Conservation (phyloP, 2,329 filamentous ascomycete genomes). For the Ilyonectria robusta region DNA sequence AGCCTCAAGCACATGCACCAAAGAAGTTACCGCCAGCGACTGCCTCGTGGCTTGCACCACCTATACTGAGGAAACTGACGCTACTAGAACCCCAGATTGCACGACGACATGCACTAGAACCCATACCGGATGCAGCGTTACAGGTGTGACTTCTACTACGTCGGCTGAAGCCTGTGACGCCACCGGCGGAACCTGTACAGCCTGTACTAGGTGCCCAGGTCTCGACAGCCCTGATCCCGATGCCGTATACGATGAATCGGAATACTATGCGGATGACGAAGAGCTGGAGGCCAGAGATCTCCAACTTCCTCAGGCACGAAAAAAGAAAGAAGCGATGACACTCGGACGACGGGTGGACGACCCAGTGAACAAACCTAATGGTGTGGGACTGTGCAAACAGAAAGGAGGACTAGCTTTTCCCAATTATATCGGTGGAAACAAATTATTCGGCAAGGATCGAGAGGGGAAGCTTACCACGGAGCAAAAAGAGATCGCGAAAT, state of each 20-base stretch:
- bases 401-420: too few relatives aligned
- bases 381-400: too few relatives aligned
- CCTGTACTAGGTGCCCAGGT: background rate
- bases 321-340: too few relatives aligned
- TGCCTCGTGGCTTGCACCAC: slow-evolving; percentile 37
- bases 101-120: slow-evolving; percentile 28
- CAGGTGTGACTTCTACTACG: slow-evolving; percentile 23
- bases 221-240: background rate
- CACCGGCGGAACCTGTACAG: background rate
- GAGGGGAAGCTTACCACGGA: too few relatives aligned
- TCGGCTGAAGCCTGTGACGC: slow-evolving; percentile 20
- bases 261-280: background rate
- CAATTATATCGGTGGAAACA: too few relatives aligned
- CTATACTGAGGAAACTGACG: slow-evolving; percentile 12
- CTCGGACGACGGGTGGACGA: too few relatives aligned
- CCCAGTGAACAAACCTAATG: too few relatives aligned
- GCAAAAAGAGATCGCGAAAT: too few relatives aligned
- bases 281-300: too few relatives aligned
- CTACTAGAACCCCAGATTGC: slow-evolving; percentile 9
- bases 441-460: too few relatives aligned
- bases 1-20: slow-evolving; percentile 17
- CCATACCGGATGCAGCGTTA: slow-evolving; percentile 26
- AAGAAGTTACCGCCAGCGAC: slow-evolving; percentile 32
- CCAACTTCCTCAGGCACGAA: too few relatives aligned
- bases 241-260: background rate